phyloP scores from a whole-genome alignment of 371 early-diverging fungal genomes.

The Nosema muscidifuracis region DNA sequence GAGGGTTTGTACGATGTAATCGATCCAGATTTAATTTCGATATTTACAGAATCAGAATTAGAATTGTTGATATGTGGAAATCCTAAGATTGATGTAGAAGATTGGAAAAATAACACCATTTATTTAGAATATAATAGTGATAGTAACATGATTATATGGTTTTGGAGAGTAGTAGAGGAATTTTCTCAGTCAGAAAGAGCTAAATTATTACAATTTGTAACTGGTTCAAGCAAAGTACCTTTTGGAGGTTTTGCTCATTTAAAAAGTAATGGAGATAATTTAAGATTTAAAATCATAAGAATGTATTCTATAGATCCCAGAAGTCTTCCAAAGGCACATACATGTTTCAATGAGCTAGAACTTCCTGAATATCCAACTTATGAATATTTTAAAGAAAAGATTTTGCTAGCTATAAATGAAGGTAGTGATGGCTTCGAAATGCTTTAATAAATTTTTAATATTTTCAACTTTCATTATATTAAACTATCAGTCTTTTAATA shows the following conservation, averaged over 20 bases:
- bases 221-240: slow-evolving; percentile 93
- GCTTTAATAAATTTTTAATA: no score
- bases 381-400: slow-evolving; percentile 74
- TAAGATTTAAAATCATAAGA: slow-evolving; percentile 95
- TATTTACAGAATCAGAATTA: slow-evolving; percentile 93
- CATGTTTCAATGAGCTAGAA: slow-evolving; percentile 81
- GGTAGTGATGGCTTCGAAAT: slow-evolving; percentile 89
- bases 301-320: slow-evolving; percentile 65
- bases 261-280: slow-evolving; percentile 82
- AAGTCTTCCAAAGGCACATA: slow-evolving; percentile 88
- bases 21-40: slow-evolving; percentile 74
- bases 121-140: slow-evolving; percentile 77
- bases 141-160: slow-evolving; percentile 86
- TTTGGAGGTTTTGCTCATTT: slow-evolving; percentile 83
- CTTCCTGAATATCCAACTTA: slow-evolving; percentile 86
- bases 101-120: slow-evolving; percentile 93
- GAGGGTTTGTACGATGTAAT: slow-evolving; percentile 90
- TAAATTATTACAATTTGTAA: slow-evolving; percentile 88
- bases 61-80: slow-evolving; percentile 91
- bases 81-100: slow-evolving; percentile 93
- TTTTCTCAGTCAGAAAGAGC: slow-evolving; percentile 90
- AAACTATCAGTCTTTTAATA: no score
- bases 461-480: no score
- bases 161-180: slow-evolving; percentile 91
- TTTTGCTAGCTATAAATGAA: slow-evolving; percentile 81